phyloP scores from a whole-genome alignment of 805 yeast genomes.

The Schwanniomyces pseudopolymorphus region DNA sequence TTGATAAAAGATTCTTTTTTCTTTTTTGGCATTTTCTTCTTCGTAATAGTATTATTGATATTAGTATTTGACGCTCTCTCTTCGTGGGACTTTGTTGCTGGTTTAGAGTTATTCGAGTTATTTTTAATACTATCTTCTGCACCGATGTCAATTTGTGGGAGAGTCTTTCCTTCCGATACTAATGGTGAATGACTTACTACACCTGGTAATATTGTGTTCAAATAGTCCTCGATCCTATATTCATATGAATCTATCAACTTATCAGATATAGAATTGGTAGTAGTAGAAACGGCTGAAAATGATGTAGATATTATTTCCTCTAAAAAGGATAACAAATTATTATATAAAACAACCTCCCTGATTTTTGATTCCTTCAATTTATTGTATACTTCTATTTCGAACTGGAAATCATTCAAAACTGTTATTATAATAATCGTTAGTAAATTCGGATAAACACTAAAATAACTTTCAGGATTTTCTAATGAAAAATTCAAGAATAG shows the following conservation, averaged over 20 bases:
- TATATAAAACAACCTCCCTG: slow-evolving; percentile 20
- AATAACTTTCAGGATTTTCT: slow-evolving; percentile 31
- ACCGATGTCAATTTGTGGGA: background rate
- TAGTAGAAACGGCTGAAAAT: background rate
- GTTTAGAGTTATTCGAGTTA: background rate
- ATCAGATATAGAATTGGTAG: background rate
- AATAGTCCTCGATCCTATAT: background rate
- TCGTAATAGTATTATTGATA: background rate
- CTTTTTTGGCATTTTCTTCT: background rate
- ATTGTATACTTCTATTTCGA: slow-evolving; percentile 17
- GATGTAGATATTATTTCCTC: slow-evolving; percentile 16
- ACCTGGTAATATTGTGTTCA: background rate
- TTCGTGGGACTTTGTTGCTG: background rate
- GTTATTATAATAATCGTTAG: slow-evolving; percentile 50
- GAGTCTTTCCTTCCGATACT: background rate
- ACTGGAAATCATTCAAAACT: slow-evolving; percentile 29
- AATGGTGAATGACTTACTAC: background rate
- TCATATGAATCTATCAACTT: background rate
- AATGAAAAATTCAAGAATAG: slow-evolving; percentile 62
- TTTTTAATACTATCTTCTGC: background rate
- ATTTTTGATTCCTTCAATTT: slow-evolving; percentile 13
- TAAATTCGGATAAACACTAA: slow-evolving; percentile 30
- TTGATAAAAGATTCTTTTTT: slow-evolving; percentile 1
- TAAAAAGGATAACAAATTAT: slow-evolving; percentile 19
- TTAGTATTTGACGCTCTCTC: background rate